These are phyloP conservation scores for Pichia manshurica DNA, from an alignment of 805 yeast species.

Conservation along the genomic window DNA sequence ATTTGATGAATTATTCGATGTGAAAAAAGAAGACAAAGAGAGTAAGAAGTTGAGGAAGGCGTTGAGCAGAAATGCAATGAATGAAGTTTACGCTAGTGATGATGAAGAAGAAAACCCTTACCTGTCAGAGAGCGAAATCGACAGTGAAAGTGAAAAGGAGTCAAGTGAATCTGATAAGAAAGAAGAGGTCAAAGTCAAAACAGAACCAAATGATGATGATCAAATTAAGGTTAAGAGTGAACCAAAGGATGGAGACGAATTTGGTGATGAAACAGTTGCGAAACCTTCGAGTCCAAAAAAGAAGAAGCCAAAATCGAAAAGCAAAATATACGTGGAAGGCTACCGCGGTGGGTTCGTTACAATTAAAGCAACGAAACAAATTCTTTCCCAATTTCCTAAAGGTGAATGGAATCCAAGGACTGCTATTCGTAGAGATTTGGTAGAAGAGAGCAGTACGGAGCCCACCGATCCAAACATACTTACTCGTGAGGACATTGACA, in stretches of 20 bases:
- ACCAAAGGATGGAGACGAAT: background rate
- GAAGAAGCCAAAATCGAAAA: constrained; percentile 9
- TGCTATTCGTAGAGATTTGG: constrained; percentile 27
- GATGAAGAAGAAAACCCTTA: constrained; percentile 73
- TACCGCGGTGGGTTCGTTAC: constrained; percentile 47
- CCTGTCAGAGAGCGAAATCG: constrained; percentile 62
- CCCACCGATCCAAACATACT: constrained; percentile 4
- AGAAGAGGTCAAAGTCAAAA: constrained; percentile 11
- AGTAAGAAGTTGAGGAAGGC: constrained; percentile 84
- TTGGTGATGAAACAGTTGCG: background rate
- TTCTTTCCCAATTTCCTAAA: constrained; percentile 60
- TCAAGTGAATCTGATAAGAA: constrained; percentile 36
- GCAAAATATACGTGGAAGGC: constrained; percentile 38
- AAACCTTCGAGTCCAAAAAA: constrained; percentile 2
- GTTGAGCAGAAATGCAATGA: constrained; percentile 76
- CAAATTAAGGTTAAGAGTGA: constrained; percentile 9
- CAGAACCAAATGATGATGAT: constrained; percentile 9
- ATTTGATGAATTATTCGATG: constrained; percentile 63
- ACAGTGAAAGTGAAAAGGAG: constrained; percentile 37
- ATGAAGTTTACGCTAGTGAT: constrained; percentile 82
- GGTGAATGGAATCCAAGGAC: constrained; percentile 81
- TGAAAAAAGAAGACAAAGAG: constrained; percentile 77
- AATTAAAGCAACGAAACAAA: constrained; percentile 55
- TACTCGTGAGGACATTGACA: constrained; percentile 67
- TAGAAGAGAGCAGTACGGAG: constrained; percentile 2